Percentiles rank a stretch among this genome's conserved stretches.
Evolutionary conservation across 345 rosid species (phyloP).

Genomic region (Boechera retrofracta): DNA sequence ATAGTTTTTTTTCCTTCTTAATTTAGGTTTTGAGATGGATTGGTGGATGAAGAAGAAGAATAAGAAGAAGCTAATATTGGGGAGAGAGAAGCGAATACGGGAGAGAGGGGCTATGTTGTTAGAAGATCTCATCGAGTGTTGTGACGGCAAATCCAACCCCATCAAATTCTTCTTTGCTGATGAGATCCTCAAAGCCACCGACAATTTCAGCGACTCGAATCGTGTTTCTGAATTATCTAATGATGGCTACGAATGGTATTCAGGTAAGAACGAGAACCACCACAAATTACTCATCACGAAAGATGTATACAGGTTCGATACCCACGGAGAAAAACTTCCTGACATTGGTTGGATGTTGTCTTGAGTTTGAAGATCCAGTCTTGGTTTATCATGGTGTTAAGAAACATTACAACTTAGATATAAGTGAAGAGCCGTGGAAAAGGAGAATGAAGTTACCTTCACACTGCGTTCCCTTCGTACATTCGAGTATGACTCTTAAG

Average conservation of each 20-base stretch:
- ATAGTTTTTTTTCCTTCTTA: too few species aligned
- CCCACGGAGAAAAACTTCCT: neutral
- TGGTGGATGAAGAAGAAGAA: neutral
- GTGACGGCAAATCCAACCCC: neutral
- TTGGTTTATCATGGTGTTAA: neutral
- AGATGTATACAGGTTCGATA: neutral
- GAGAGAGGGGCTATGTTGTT: neutral
- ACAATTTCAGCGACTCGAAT: neutral
- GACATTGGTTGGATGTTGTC: neutral
- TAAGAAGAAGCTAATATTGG: neutral
- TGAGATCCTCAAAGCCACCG: neutral
- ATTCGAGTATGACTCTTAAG: neutral
- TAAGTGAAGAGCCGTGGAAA: neutral
- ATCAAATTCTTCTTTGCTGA: constrained; percentile 11
- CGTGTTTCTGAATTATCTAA: neutral
- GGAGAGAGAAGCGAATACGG: too few species aligned
- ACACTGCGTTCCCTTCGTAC: neutral
- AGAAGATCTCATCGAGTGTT: neutral
- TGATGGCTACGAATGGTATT: fast-evolving
- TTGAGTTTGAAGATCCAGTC: neutral
- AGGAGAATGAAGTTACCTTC: neutral
- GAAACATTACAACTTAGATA: neutral
- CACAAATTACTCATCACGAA: neutral
- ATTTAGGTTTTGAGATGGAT: neutral
- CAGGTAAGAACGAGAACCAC: neutral